Evolutionary conservation across 2,329 filamentous ascomycete genomes (phyloP), one percentile per base, ranked within the genome.

Genomic region (Colletotrichum abscissum): DNA sequence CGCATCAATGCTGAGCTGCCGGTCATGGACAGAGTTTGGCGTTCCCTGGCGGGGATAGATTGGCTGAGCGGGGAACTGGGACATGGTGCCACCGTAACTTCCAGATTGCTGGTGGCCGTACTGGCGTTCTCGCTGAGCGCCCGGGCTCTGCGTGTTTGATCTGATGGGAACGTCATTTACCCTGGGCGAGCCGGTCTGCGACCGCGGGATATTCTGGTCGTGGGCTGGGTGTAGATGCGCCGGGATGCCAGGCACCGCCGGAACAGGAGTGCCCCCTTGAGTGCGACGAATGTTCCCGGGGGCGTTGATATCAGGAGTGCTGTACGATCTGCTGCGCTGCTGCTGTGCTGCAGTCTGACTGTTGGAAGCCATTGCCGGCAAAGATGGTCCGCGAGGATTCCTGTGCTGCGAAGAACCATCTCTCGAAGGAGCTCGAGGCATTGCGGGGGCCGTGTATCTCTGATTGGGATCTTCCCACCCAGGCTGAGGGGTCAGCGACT

Each of bases 231-330:
- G 89, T 63, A 92, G 82, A 76, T 95, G 93, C 24, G 92, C 85
- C 28, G 94, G 93, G 64, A 95, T 95, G 6, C 93, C 93, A 8
- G 93, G 93, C 14, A 95, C 93, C 12, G 90, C 90, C 5, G 93
- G 93, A 6, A 95, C 89, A 80, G 73, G 85, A 81, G 77, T 81
- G 86, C 83, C 82, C 86, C 81, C 85, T 88, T 80, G 82, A 87
- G 82, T 82, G 79, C 90, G 86, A 75, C 91, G 87, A 79, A 88
- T 86, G 62, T 88, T 88, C 75, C 89, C 88, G 66, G 92, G 89
- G 66, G 89, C 92, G 76, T 97, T 94, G 77, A 98, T 98, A 81
- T 98, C 95, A 8, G 97, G 96, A 75, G 95, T 98, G 84, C 96
- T 98, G 79, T 97, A 97, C 49, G 95, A 98, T 76, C 97, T 91